Percentiles rank a stretch among this genome's conserved stretches.
phyloP scores from a whole-genome alignment of 208 protist species.

The Crithidia bombi region DNA sequence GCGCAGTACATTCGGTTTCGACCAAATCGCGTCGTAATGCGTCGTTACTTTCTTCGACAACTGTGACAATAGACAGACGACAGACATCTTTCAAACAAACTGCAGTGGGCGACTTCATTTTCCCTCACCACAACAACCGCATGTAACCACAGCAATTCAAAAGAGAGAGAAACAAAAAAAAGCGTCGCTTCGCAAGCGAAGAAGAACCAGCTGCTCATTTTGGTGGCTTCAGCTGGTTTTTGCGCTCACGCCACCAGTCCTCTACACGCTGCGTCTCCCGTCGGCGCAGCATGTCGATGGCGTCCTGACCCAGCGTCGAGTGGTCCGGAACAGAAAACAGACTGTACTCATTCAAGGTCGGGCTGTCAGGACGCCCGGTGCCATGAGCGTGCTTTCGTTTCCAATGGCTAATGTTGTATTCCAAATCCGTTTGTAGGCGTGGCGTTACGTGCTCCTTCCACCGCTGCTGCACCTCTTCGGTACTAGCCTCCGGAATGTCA shows the following conservation, averaged over 20 bases:
- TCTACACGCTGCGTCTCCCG: constrained; percentile 67
- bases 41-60: background rate
- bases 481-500: constrained; percentile 60
- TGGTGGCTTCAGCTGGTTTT: constrained; percentile 74
- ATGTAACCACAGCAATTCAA: background rate
- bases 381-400: constrained; percentile 60
- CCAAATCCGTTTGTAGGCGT: constrained; percentile 75
- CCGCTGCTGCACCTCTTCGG: constrained; percentile 69
- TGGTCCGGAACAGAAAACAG: constrained; percentile 82
- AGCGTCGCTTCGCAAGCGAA: background rate
- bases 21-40: background rate
- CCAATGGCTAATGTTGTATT: constrained; percentile 72
- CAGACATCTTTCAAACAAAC: background rate
- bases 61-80: constrained; percentile 12
- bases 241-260: constrained; percentile 79
- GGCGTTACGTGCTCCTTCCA: constrained; percentile 79
- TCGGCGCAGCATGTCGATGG: constrained; percentile 76
- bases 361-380: constrained; percentile 28
- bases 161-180: background rate
- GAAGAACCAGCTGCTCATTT: constrained; percentile 27
- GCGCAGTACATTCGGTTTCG: background rate
- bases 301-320: constrained; percentile 73
- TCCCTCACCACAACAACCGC: background rate
- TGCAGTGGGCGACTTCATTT: background rate
- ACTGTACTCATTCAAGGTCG: constrained; percentile 69